Evolutionary conservation across 257 asterid genomes (phyloP), one percentile per base, ranked within the genome.

Genomic region (Parsonsia alboflavescens): DNA sequence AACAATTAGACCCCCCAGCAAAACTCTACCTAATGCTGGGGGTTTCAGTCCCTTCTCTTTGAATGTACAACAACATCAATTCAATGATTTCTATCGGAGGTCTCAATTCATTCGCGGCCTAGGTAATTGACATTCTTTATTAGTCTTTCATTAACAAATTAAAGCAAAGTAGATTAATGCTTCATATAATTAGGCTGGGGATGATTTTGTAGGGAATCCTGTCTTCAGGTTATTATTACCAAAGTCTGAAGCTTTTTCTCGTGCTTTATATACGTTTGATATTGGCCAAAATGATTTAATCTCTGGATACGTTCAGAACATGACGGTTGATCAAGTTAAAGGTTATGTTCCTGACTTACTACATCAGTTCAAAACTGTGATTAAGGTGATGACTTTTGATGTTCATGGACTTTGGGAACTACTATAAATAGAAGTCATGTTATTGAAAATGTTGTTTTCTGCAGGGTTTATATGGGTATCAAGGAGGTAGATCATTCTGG

Each of bases 221-320:
- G 80, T 88, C 10, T 89, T 83, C 22, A 66, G 77, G 76, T 76
- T 70, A 52, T 53, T 94, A 48, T 45, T 92, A 84, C 98, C 98
- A 6, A 74, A 81, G 68, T 73, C 73, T 7, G 76, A 75, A 30
- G 82, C 73, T 75, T 89, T 94, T 68, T 78, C 91, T 5, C 36
- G 80, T 0, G 97, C 92, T 2, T 75, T 94, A 69, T 92, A 94
- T 81, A 88, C 96, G 6, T 90, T 92, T 53, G 99, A 94, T 74
- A 94, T 94, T 5, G 99, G 97, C 44, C 97, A 94, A 65, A 94
- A 94, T 56, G 97, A 94, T 76, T 28, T 92, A 65, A 83, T 96
- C 0, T 84, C 92, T 2, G 99, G 97, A 17, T 90, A 82, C 76
- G 86, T 89, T 81, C 90, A 82, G 66, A 92, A 92, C 88, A 83